These are phyloP conservation scores for Daedaleopsis nitida DNA, from an alignment of 768 basidiomycete genomes.

Conservation along the genomic window DNA sequence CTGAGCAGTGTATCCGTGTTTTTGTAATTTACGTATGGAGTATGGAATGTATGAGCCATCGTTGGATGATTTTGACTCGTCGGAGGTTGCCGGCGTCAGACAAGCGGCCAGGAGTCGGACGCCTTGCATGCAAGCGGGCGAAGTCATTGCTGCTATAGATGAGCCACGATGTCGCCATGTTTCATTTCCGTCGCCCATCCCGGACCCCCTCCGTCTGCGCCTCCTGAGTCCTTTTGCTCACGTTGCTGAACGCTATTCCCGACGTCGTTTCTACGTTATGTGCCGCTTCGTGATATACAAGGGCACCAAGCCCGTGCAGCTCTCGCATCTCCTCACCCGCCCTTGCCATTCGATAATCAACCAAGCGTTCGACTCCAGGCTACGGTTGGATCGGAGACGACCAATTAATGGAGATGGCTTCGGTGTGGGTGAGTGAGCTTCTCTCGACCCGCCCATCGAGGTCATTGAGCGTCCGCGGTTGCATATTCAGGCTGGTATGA, in stretches of 20 bases:
- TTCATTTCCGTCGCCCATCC: conserved; percentile 1
- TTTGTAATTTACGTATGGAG: conserved; percentile 14
- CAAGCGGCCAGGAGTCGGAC: background rate
- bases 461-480: conserved; percentile 1
- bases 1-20: conserved; percentile 16
- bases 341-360: conserved; percentile 97
- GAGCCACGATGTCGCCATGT: conserved; percentile 19
- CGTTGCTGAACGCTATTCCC: background rate
- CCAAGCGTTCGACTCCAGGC: conserved; percentile 92
- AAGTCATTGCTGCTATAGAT: background rate
- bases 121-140: conserved; percentile 3
- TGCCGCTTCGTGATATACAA: conserved; percentile 96
- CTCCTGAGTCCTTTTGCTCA: conserved; percentile 1
- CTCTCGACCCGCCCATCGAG: background rate
- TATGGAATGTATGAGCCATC: conserved; percentile 6
- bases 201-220: background rate
- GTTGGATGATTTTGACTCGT: conserved; percentile 18
- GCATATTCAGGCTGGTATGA: conserved; percentile 85
- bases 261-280: conserved; percentile 43
- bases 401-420: conserved; percentile 98
- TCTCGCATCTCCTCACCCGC: conserved; percentile 91
- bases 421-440: conserved; percentile 72
- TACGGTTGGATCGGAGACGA: conserved; percentile 76
- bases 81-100: conserved; percentile 12
- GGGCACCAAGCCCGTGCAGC: conserved; percentile 88